A percentile compares a stretch with the other conserved stretches of the same genome.
These are phyloP conservation scores for Fragilaria crotonensis DNA, from an alignment of 108 stramenopile genomes.

Conservation along the genomic window DNA sequence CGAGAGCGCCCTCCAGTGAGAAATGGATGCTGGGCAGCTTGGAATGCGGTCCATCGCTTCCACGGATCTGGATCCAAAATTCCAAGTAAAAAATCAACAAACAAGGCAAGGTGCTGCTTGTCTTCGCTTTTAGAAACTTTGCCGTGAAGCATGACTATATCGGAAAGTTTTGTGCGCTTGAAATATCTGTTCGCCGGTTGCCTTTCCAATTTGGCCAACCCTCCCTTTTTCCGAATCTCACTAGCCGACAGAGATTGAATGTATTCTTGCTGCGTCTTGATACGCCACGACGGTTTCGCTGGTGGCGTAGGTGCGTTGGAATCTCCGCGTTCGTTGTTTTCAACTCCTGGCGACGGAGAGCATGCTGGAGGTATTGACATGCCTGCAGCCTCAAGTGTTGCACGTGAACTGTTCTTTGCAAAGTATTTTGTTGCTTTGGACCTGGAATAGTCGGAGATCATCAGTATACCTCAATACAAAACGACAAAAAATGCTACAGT, in stretches of 20 bases:
- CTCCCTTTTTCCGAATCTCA: conserved; percentile 67
- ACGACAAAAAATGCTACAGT: neutral
- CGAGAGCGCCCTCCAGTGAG: conserved; percentile 40
- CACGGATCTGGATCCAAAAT: conserved; percentile 77
- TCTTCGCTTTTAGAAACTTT: conserved; percentile 37
- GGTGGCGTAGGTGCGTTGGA: conserved; percentile 4
- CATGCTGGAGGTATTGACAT: conserved; percentile 7
- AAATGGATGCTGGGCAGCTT: conserved; percentile 74
- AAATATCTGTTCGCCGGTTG: conserved; percentile 79
- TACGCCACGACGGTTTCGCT: conserved; percentile 36
- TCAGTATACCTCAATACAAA: neutral
- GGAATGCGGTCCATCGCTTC: conserved; percentile 75
- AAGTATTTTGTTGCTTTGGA: conserved; percentile 58
- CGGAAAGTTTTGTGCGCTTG: conserved; percentile 55
- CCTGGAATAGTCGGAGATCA: neutral
- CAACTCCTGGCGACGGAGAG: neutral
- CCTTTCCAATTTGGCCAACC: conserved; percentile 59
- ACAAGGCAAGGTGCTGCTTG: conserved; percentile 44
- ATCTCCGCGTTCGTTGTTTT: too few relatives aligned
- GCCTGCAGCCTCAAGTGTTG: conserved; percentile 6
- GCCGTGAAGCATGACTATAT: conserved; percentile 71
- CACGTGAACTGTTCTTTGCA: conserved; percentile 36
- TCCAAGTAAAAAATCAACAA: conserved; percentile 71
- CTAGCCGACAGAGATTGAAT: conserved; percentile 53
- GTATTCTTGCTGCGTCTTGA: conserved; percentile 65